Evolutionary conservation across 345 rosid genomes (phyloP), one percentile per base, ranked within the genome.

Genomic region (Rhodamnia rubescens): DNA sequence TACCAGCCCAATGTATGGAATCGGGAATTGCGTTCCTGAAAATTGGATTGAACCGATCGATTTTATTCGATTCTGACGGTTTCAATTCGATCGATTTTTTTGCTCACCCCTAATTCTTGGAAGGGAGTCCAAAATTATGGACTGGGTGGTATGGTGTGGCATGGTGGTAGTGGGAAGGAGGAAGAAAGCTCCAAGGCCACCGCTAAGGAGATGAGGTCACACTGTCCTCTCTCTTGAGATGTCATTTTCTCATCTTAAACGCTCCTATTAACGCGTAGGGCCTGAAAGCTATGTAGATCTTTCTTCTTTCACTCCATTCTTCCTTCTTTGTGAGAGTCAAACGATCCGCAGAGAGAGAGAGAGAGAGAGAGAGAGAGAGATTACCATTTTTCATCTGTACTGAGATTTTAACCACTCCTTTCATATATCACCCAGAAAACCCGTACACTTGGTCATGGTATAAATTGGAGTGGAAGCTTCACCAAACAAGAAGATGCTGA

Each of bases 241-340:
- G 98, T 94, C 99, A 87, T 86, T 94, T 88, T 95, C 99, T 89
- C 87, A 81, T 89, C 93, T 88, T 91, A 78, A 91, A 92, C 82
- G 83, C 89, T 64, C 80, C 44, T 26, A 74, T 85, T 74, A 81
- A 85, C 49, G 86, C 88, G 85, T 87, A 50, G 85, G 80, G 80
- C 47, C 47, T 69, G 80, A 69, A 69, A 69, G 80, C 47, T 69
- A 69, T 69, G 80, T 69, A 36, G 80, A 69, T 69, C 80, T 69
- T 36, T 69, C 80, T 69, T 44, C 32, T 20, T 29, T 27, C 52
- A 42, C 74, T 59, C 51, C 53, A 53, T 15, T 40, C 53, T 44
- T 10, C 22, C 15, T 85, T 52, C 82, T 9, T 69, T 7, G 75
- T 16, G 21, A 64, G 44, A 64, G 47, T 61, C 74, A 61, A 61